These are phyloP conservation scores for Nemophila menziesii DNA, from an alignment of 257 asterid genomes.

Conservation along the genomic window DNA sequence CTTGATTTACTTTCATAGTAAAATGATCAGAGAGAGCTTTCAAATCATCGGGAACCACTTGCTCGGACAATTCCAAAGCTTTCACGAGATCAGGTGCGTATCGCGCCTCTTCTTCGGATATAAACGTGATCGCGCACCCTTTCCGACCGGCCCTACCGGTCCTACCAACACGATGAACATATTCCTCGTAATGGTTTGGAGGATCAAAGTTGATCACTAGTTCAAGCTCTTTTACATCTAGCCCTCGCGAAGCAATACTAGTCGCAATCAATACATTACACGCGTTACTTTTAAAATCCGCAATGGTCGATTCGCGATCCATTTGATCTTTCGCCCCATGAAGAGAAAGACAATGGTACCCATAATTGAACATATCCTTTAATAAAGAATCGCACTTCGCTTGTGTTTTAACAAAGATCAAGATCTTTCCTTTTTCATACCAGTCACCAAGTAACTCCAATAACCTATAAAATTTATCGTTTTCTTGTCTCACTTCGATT, in stretches of 20 bases:
- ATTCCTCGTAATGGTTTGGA: constrained; percentile 1
- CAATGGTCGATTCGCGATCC: not conserved
- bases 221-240: not conserved
- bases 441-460: not conserved
- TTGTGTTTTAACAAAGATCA: not conserved
- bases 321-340: constrained; percentile 1
- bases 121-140: constrained; percentile 1
- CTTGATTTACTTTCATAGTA: not conserved
- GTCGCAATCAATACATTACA: constrained; percentile 1
- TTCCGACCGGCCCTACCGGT: constrained; percentile 1
- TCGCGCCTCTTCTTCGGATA: constrained; percentile 1
- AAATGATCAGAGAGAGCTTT: not conserved
- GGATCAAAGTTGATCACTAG: not conserved
- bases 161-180: constrained; percentile 1
- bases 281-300: not conserved
- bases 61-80: not conserved
- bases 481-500: not conserved
- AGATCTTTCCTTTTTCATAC: constrained; percentile 1
- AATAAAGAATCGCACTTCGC: not conserved
- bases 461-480: not conserved
- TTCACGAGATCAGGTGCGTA: not conserved
- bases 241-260: not conserved
- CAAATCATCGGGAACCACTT: not conserved
- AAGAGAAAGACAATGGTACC: not conserved
- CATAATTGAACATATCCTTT: not conserved